Percentiles rank a stretch among this genome's conserved stretches.
phyloP scores from a whole-genome alignment of 768 basidiomycete genomes.

The Pholiota conissans region DNA sequence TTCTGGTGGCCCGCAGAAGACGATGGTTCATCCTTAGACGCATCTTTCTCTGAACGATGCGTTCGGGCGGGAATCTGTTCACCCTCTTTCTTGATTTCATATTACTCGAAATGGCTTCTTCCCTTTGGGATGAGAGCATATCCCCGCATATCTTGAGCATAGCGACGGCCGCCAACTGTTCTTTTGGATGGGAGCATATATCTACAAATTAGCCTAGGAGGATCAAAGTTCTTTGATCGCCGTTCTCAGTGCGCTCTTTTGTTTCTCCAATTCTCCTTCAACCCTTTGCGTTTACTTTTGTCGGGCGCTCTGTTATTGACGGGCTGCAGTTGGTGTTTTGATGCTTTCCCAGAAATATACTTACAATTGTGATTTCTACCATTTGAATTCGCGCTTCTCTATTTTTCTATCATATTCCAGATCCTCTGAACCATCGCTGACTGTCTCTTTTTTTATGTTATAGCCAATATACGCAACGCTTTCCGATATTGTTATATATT shows the following conservation, averaged over 20 bases:
- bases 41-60: too few relatives aligned
- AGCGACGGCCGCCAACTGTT: too few relatives aligned
- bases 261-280: not conserved
- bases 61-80: too few relatives aligned
- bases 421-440: not conserved
- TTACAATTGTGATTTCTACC: not conserved
- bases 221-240: not conserved
- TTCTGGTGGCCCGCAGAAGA: too few relatives aligned
- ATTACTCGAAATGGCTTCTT: too few relatives aligned
- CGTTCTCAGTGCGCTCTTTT: not conserved
- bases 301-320: not conserved
- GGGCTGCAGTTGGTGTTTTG: too few relatives aligned
- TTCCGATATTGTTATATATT: constrained; percentile 90
- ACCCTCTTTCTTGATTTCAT: too few relatives aligned
- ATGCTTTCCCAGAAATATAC: too few relatives aligned
- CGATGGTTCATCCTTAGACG: too few relatives aligned
- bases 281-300: not conserved
- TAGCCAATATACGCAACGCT: constrained; percentile 85
- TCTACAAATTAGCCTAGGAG: not conserved
- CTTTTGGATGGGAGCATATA: not conserved
- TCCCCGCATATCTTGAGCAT: too few relatives aligned
- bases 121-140: too few relatives aligned
- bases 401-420: too few relatives aligned
- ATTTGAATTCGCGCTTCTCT: not conserved
- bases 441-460: not conserved